Evolutionary conservation across 108 stramenopile genomes (phyloP).

Genomic region (Pseudonitzschia pungens): DNA sequence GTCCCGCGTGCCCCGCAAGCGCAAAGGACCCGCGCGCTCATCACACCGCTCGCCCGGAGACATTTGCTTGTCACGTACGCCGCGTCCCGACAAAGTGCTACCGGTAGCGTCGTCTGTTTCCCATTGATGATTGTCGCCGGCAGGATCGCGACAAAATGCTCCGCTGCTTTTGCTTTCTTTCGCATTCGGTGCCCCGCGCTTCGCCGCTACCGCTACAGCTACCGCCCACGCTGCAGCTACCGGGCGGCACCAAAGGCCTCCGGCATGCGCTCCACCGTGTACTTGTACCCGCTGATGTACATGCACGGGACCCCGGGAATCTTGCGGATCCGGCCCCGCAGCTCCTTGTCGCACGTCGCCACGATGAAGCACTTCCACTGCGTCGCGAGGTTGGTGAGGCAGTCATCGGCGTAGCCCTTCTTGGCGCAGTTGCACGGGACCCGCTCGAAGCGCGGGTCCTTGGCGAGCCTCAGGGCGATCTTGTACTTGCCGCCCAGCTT

Average conservation of each 20-base stretch:
- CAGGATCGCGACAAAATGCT: too few relatives aligned
- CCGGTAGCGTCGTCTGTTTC: too few relatives aligned
- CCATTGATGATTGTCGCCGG: too few relatives aligned
- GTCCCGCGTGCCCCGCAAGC: too few relatives aligned
- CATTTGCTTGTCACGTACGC: too few relatives aligned
- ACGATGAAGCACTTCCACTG: slow-evolving; percentile 98
- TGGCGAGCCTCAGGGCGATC: slow-evolving; percentile 94
- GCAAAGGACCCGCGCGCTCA: too few relatives aligned
- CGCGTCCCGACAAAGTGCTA: too few relatives aligned
- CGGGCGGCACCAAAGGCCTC: slow-evolving; percentile 94
- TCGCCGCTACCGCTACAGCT: too few relatives aligned
- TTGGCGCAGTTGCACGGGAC: slow-evolving; percentile 86
- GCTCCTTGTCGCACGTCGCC: slow-evolving; percentile 99
- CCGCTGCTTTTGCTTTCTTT: too few relatives aligned
- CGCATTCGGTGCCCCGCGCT: too few relatives aligned
- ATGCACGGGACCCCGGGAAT: slow-evolving; percentile 99
- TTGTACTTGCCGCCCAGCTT: slow-evolving; percentile 97
- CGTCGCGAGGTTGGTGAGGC: slow-evolving; percentile 72
- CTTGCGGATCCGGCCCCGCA: slow-evolving; percentile 94
- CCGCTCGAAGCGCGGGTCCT: slow-evolving; percentile 95
- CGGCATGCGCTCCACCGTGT: slow-evolving; percentile 98
- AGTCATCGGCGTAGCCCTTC: slow-evolving; percentile 97
- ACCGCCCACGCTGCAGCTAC: slow-evolving; percentile 19
- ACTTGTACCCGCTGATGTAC: slow-evolving; percentile 95
- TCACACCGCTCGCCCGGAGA: too few relatives aligned